phyloP scores from a whole-genome alignment of 2,329 filamentous ascomycete genomes.

The Microcyclospora tardicrescens region DNA sequence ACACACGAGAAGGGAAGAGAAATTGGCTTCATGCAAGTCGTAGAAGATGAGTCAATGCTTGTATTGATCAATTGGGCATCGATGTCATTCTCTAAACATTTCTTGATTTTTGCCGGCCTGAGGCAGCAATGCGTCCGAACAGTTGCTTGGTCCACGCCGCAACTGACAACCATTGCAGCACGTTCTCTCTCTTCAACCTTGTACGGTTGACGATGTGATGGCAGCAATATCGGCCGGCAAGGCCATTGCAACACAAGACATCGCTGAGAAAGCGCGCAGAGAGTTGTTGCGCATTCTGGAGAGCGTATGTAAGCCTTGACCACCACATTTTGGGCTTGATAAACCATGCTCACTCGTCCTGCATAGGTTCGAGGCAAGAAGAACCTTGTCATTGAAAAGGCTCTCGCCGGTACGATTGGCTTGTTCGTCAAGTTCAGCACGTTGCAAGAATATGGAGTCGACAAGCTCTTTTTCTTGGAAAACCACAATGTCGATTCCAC shows the following conservation, averaged over 20 bases:
- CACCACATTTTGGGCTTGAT: slow-evolving; percentile 5
- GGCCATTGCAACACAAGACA: slow-evolving; percentile 58
- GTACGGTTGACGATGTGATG: slow-evolving; percentile 17
- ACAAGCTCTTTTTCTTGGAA: slow-evolving; percentile 93
- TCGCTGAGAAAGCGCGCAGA: slow-evolving; percentile 70
- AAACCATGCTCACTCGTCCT: neutral
- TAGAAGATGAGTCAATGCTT: neutral
- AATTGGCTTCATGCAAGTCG: slow-evolving; percentile 2
- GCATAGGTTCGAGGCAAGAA: slow-evolving; percentile 91
- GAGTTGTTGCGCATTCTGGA: slow-evolving; percentile 85
- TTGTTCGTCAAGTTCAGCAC: slow-evolving; percentile 91
- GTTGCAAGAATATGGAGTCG: slow-evolving; percentile 91
- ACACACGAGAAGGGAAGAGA: neutral
- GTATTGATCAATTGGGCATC: no score
- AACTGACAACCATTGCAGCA: neutral
- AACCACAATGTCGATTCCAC: slow-evolving; percentile 90
- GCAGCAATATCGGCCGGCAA: slow-evolving; percentile 43
- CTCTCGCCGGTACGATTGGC: slow-evolving; percentile 77
- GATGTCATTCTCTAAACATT: no score
- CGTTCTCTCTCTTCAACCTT: neutral
- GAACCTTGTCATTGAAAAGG: slow-evolving; percentile 87
- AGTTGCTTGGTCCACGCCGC: neutral
- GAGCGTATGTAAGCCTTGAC: slow-evolving; percentile 58
- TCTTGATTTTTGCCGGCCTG: no score
- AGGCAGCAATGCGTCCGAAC: no score